Evolutionary conservation across 2,329 filamentous ascomycete species (phyloP).

Genomic region (Diaporthe caulivora): DNA sequence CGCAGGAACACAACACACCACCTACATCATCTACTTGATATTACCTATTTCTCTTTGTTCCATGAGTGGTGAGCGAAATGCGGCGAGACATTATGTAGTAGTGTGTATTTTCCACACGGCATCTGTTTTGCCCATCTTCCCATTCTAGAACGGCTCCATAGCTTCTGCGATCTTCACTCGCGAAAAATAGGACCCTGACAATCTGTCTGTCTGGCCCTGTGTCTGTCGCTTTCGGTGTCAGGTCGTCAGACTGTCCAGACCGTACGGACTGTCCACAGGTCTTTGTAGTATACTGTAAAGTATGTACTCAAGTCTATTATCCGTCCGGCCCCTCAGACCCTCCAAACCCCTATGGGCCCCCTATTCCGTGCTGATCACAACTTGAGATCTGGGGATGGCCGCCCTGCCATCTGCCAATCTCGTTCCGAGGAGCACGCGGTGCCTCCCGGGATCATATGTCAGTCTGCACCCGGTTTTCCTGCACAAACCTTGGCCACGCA

Average conservation of each 20-base stretch:
- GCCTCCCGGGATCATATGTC: constrained; percentile 23
- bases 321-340: constrained; percentile 16
- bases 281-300: no score
- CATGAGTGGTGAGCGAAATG: no score
- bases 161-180: constrained; percentile 21
- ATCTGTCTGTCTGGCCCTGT: background rate
- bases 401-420: constrained; percentile 35
- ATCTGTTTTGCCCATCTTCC: background rate
- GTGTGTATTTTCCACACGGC: background rate
- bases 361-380: constrained; percentile 40
- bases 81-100: no score
- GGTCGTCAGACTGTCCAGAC: background rate
- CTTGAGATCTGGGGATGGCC: constrained; percentile 36
- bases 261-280: background rate
- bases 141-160: constrained; percentile 28
- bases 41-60: no score
- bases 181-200: background rate
- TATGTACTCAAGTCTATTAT: background rate
- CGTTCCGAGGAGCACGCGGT: constrained; percentile 35
- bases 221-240: background rate
- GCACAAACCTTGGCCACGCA: constrained; percentile 20
- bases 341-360: constrained; percentile 32
- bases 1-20: background rate
- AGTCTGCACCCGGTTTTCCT: constrained; percentile 13
- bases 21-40: background rate